A percentile compares a stretch with the other conserved stretches of the same genome.
These are phyloP conservation scores for Colletotrichum sojae DNA, from an alignment of 2,329 filamentous ascomycete genomes.

Conservation along the genomic window DNA sequence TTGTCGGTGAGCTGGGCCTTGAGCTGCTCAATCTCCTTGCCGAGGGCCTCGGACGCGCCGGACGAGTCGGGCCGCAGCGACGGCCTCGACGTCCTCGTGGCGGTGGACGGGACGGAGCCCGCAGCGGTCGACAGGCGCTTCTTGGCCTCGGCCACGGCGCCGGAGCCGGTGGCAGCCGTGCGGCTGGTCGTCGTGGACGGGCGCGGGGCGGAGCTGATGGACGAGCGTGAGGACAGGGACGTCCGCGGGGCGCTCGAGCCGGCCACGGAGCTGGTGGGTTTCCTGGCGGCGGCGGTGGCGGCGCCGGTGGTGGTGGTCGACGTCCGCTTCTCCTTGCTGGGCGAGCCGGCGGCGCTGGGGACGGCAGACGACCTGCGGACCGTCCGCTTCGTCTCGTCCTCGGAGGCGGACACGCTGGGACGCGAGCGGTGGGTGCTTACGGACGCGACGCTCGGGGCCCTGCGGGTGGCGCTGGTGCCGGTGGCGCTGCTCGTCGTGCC, in stretches of 20 bases:
- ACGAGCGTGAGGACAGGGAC: constrained; percentile 39
- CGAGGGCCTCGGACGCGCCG: constrained; percentile 56
- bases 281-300: constrained; percentile 50
- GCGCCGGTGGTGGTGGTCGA: constrained; percentile 48
- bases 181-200: constrained; percentile 48
- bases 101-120: constrained; percentile 51
- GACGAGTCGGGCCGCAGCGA: constrained; percentile 54
- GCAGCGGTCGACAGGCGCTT: constrained; percentile 71
- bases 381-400: constrained; percentile 64
- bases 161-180: constrained; percentile 48
- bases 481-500: constrained; percentile 52
- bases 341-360: constrained; percentile 49
- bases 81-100: constrained; percentile 59
- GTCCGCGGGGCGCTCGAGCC: constrained; percentile 31
- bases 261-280: constrained; percentile 44
- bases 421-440: constrained; percentile 61
- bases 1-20: constrained; percentile 72
- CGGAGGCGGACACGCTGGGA: constrained; percentile 64
- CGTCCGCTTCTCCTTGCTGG: constrained; percentile 52
- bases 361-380: constrained; percentile 61
- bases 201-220: constrained; percentile 42
- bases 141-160: constrained; percentile 63
- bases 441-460: constrained; percentile 52
- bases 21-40: constrained; percentile 72
- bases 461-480: constrained; percentile 46